Conservation (phyloP, 176 grass and related monocot genomes). For the Oryza meyeriana region DNA sequence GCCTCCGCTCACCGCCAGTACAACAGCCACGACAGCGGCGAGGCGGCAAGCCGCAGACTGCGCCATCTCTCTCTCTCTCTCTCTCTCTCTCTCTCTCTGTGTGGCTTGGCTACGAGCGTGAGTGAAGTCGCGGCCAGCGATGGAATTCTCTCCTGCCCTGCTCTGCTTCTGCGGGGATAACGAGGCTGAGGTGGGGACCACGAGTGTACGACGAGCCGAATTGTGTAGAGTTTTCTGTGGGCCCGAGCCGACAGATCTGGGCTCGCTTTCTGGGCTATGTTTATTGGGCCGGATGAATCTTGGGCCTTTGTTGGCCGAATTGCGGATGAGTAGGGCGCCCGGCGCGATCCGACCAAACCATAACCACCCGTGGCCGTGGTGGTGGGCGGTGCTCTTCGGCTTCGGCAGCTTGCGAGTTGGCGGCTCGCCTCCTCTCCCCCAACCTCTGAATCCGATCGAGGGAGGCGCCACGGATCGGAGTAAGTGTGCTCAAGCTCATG, state of each 20-base stretch:
- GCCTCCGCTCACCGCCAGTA: neutral
- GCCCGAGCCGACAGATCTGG: neutral
- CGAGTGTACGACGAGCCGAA: neutral
- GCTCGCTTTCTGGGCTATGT: neutral
- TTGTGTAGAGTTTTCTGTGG: neutral
- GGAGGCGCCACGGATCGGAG: neutral
- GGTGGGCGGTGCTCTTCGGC: neutral
- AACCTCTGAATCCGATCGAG: neutral
- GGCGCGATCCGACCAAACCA: neutral
- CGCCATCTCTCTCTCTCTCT: neutral
- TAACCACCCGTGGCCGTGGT: too few species aligned
- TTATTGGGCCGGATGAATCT: neutral
- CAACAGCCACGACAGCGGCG: neutral
- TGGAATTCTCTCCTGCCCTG: neutral
- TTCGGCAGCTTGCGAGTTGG: neutral
- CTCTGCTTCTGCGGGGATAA: neutral
- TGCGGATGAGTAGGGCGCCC: neutral
- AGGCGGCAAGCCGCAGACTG: neutral
- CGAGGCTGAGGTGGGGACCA: neutral
- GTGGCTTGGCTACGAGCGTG: neutral
- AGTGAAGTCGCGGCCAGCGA: neutral
- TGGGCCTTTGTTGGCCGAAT: neutral
- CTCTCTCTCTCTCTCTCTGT: neutral
- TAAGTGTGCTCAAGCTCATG: neutral
- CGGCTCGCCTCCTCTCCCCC: neutral